Conservation (phyloP, 2,329 filamentous ascomycete species). For the Phaeomoniella chlamydospora region DNA sequence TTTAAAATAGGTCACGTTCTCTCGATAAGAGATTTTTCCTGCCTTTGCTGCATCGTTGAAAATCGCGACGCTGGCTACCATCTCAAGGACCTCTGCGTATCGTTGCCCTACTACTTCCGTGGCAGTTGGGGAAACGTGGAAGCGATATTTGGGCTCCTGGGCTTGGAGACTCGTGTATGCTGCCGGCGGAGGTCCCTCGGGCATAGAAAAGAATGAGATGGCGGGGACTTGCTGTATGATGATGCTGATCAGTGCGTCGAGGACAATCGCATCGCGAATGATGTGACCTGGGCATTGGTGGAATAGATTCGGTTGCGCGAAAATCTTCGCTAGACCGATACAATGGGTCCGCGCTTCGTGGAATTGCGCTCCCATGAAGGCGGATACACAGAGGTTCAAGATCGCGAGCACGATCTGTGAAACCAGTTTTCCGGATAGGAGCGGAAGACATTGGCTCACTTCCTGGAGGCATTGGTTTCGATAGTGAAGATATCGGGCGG, state of each 20-base stretch:
- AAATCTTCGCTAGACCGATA: not conserved
- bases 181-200: not conserved
- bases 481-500: not conserved
- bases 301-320: not conserved
- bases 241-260: not conserved
- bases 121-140: not conserved
- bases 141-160: not conserved
- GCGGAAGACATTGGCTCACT: not conserved
- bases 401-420: not conserved
- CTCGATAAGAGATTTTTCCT: not conserved
- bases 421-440: not conserved
- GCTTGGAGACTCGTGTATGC: not conserved
- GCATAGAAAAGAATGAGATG: not conserved
- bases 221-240: not conserved
- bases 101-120: not conserved
- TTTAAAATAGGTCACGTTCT: not conserved
- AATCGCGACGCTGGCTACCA: not conserved
- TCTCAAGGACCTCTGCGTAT: not conserved
- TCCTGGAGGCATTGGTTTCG: not conserved
- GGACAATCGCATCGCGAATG: not conserved
- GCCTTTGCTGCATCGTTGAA: not conserved
- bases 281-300: not conserved
- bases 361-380: not conserved
- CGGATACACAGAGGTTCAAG: not conserved
- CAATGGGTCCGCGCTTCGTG: not conserved